Base-by-base conservation (phyloP, 2,329 filamentous ascomycete species). In the Fonsecaea erecta region DNA sequence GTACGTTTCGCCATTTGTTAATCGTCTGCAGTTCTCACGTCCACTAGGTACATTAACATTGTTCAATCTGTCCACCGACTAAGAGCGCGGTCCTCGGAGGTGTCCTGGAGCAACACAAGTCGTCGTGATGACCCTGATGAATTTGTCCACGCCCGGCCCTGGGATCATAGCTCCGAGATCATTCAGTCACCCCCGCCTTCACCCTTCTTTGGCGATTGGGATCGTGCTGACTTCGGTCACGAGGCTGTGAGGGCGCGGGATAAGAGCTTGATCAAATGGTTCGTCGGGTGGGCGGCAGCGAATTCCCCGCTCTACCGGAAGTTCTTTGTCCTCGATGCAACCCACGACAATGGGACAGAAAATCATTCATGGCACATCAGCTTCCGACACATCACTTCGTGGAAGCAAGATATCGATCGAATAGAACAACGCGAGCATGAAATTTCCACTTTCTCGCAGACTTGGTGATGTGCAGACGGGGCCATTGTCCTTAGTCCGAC, bases 251-350 rank as follows among this genome's bases (percentile, higher is more conserved):
- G 30, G n/a, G 57, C 37, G 12, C 64, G 68, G 24, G 68, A 70
- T 35, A 48, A 55, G n/a, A 32, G 30, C 26, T 37, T 70, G 2
- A 28, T 66, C 9, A 30, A 63, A 21, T 66, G 65, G 57, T 68
- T 68, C 34, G 28, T 43, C 37, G 68, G 59, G 16, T 70, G 66
- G 68, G 52, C 66, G 3, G 64, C 62, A 16, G 5, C 52, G 16
- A 61, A 65, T 18, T 62, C 35, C 8, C 26, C 40, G 9, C 48
- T 59, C 9, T 62, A 69, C 52, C 55, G 62, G 34, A 37, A 35
- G 43, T 68, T 68, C 24, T 43, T 48, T 12, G 52, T 66, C 3
- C n/a, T 66, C 9, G 68, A 70, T 21, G 48, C 52, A 5, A 51
- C 61, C 5, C 52, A 30, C 48, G 58, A 48, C 18, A 60, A 65